Base-by-base conservation (phyloP, 1,284 basidiomycete species). In the Rhodofomes roseus region DNA sequence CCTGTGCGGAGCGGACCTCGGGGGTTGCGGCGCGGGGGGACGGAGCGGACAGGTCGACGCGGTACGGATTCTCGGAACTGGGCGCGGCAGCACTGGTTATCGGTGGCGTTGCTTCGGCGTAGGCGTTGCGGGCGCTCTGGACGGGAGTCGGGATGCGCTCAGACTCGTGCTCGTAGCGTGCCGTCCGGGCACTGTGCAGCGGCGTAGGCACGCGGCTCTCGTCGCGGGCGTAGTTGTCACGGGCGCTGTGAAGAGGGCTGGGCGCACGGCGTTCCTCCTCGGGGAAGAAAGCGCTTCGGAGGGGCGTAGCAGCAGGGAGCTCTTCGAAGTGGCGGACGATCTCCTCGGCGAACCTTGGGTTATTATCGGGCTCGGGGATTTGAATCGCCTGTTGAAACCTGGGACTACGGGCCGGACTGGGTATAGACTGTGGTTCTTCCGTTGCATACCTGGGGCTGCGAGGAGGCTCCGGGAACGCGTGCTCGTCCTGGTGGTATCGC, bases 101-200 rank as follows among this genome's bases (percentile, higher is more conserved):
- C 7, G 31, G 29, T 2, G 31, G 29, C 31, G 34, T 22, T 18
- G 20, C 9, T 25, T 34, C 29, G 9, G 50, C 22, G 31, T 22
- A 36, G 4, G 29, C 50, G 22, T 52, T 18, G n/a, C 22, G 50
- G 18, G 50, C 50, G 12, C 31, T 52, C 50, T 52, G 50, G n/a
- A 52, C 50, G 34, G 50, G 50, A 9, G 50, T 52, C 31, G 57
- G 34, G 48, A 29, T 57, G 56, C n/a, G 36, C 22, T 25, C 20
- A 16, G 53, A n/a, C 12, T 55, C 36, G 27, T 31, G 8, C 7
- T 54, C 52, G 14, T 43, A 18, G 4, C 54, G 54, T 4, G 20
- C 20, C 4, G 40, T 23, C 3, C 56, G 56, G 29, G 48, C 25
- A 18, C 41, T 46, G 27, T 41, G 56, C 11, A 39, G 4, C 7